Percentiles rank a stretch among this genome's conserved stretches.
Conservation (phyloP, 2,329 filamentous ascomycete genomes). For the Colletotrichum costaricense region DNA sequence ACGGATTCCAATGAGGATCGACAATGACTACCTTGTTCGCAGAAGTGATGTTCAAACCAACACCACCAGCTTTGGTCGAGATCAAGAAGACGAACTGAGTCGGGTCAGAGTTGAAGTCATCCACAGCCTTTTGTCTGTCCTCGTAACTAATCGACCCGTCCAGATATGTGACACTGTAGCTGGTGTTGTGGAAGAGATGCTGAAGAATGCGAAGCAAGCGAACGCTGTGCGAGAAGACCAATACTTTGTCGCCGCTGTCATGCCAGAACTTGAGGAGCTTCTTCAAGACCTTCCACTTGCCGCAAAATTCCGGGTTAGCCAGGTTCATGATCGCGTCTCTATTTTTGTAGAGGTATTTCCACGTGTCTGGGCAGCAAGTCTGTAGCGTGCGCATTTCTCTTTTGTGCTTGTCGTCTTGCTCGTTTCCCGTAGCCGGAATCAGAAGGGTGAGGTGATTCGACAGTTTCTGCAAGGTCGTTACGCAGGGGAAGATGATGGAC, state of each 20-base stretch:
- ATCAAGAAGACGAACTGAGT: slow-evolving; percentile 95
- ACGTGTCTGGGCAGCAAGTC: slow-evolving; percentile 78
- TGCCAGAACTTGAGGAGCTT: slow-evolving; percentile 93
- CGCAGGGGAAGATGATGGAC: slow-evolving; percentile 84
- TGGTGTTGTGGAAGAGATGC: slow-evolving; percentile 86
- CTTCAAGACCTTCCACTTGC: slow-evolving; percentile 94
- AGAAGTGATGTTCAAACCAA: slow-evolving; percentile 95
- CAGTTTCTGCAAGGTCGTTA: slow-evolving; percentile 85
- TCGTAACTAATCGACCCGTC: slow-evolving; percentile 87
- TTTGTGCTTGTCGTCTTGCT: slow-evolving; percentile 78
- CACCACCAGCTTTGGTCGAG: slow-evolving; percentile 91
- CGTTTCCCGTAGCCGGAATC: slow-evolving; percentile 72
- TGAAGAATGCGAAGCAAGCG: slow-evolving; percentile 85
- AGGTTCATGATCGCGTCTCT: slow-evolving; percentile 84
- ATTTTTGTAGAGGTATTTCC: slow-evolving; percentile 78
- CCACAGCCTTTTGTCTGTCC: slow-evolving; percentile 83
- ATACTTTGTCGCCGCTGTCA: slow-evolving; percentile 88
- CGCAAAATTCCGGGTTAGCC: slow-evolving; percentile 90
- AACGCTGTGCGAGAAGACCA: slow-evolving; percentile 95
- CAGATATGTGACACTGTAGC: slow-evolving; percentile 91
- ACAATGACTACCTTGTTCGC: slow-evolving; percentile 98
- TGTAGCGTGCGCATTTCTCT: slow-evolving; percentile 81
- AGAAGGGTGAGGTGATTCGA: slow-evolving; percentile 93
- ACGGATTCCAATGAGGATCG: slow-evolving; percentile 97
- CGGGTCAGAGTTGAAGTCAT: slow-evolving; percentile 91